These are phyloP conservation scores for Penicillium silybi DNA, from an alignment of 495 filamentous ascomycete genomes.

Conservation along the genomic window DNA sequence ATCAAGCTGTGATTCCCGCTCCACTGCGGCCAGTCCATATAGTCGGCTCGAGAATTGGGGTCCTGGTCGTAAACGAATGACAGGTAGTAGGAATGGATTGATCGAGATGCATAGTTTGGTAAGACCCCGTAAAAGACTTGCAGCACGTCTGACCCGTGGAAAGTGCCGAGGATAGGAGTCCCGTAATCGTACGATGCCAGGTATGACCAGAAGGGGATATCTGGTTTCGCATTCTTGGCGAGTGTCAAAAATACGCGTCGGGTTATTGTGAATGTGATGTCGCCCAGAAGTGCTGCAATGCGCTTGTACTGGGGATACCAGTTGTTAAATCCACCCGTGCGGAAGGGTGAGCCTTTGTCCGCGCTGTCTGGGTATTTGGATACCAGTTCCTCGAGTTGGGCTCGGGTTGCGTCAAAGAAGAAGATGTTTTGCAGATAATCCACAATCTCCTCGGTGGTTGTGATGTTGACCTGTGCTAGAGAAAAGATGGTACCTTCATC, in stretches of 20 bases:
- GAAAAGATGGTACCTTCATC: constrained; percentile 63
- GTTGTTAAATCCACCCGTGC: constrained; percentile 58
- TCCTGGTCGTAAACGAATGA: constrained; percentile 63
- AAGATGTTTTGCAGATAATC: constrained; percentile 55
- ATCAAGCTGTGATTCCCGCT: constrained; percentile 48
- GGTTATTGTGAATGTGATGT: constrained; percentile 62
- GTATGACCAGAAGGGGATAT: constrained; percentile 67
- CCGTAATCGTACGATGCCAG: constrained; percentile 63
- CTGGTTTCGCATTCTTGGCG: constrained; percentile 39
- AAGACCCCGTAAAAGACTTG: constrained; percentile 62
- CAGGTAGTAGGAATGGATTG: constrained; percentile 60
- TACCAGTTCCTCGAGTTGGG: constrained; percentile 50
- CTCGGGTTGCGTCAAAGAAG: constrained; percentile 48
- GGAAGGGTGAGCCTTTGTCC: constrained; percentile 59
- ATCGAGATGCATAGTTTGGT: constrained; percentile 56
- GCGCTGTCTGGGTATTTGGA: constrained; percentile 50
- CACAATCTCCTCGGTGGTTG: constrained; percentile 50
- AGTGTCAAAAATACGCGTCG: constrained; percentile 53
- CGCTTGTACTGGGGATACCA: constrained; percentile 74
- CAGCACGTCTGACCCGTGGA: constrained; percentile 63
- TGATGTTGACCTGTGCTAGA: constrained; percentile 62
- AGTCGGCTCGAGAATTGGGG: constrained; percentile 49
- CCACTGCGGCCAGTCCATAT: constrained; percentile 61
- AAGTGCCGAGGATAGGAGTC: constrained; percentile 66
- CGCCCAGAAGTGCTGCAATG: constrained; percentile 69